phyloP scores from a whole-genome alignment of 805 yeast species.

The Scheffersomyces lignosus region DNA sequence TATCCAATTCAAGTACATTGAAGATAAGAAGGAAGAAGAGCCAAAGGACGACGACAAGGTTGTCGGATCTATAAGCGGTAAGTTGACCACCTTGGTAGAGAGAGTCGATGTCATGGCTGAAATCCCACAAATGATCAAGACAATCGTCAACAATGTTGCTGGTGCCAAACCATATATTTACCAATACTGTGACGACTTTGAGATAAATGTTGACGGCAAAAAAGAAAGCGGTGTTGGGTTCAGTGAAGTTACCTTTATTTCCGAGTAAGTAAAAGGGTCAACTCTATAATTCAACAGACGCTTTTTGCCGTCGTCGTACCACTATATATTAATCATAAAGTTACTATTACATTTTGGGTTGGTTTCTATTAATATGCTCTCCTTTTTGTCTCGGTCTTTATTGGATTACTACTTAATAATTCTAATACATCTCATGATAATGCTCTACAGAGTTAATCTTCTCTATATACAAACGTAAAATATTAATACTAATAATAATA shows the following conservation, averaged over 20 bases:
- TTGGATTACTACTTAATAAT: too few relatives aligned
- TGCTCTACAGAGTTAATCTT: too few relatives aligned
- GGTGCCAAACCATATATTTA: slow-evolving; percentile 97
- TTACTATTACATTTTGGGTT: too few relatives aligned
- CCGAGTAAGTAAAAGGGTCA: too few relatives aligned
- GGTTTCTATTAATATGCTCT: too few relatives aligned
- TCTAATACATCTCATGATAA: too few relatives aligned
- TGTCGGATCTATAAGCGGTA: slow-evolving; percentile 57
- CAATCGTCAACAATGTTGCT: slow-evolving; percentile 88
- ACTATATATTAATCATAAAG: too few relatives aligned
- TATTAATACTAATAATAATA: too few relatives aligned
- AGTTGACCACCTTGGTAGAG: slow-evolving; percentile 65
- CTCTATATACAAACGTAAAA: too few relatives aligned
- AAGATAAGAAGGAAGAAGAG: slow-evolving; percentile 47
- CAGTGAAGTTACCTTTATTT: slow-evolving; percentile 80
- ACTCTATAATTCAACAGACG: too few relatives aligned
- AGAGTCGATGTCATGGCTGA: slow-evolving; percentile 98
- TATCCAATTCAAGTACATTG: slow-evolving; percentile 55
- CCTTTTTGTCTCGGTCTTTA: too few relatives aligned
- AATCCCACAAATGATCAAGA: slow-evolving; percentile 90
- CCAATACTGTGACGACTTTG: slow-evolving; percentile 74
- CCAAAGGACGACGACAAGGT: slow-evolving; percentile 45
- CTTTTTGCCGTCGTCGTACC: too few relatives aligned
- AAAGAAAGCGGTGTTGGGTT: slow-evolving; percentile 66
- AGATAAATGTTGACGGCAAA: slow-evolving; percentile 42